phyloP scores from a whole-genome alignment of 805 yeast genomes.

The Candida cerambycidarum region DNA sequence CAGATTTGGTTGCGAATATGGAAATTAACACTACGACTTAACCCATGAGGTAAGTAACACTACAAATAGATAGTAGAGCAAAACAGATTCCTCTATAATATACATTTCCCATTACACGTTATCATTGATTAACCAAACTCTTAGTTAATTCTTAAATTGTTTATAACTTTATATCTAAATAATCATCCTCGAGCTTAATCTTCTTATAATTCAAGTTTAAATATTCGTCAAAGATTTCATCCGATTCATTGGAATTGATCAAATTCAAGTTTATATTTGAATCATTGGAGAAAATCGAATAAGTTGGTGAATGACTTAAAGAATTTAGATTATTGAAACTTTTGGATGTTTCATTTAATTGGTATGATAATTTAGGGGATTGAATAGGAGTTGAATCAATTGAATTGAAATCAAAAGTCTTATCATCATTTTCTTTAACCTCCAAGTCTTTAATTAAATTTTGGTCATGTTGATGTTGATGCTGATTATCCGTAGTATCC shows the following conservation, averaged over 20 bases:
- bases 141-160: background rate
- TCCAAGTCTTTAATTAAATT: background rate
- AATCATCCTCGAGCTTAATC: slow-evolving; percentile 10
- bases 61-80: too few species aligned
- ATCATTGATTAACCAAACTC: background rate
- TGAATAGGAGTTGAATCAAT: slow-evolving; percentile 10
- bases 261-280: slow-evolving; percentile 9
- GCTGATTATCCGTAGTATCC: too few species aligned
- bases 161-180: slow-evolving; percentile 8
- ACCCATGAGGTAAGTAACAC: too few species aligned
- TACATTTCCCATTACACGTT: slow-evolving; percentile 13
- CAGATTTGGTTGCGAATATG: too few species aligned
- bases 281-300: slow-evolving; percentile 17
- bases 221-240: slow-evolving; percentile 13
- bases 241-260: slow-evolving; percentile 14
- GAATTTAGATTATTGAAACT: slow-evolving; percentile 8
- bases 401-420: slow-evolving; percentile 2
- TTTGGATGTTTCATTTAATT: background rate
- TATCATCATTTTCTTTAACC: background rate
- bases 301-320: slow-evolving; percentile 16
- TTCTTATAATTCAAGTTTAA: slow-evolving; percentile 12
- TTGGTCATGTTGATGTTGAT: too few species aligned
- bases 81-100: slow-evolving; percentile 9
- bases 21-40: too few species aligned
- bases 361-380: slow-evolving; percentile 6